Evolutionary conservation across 208 protist species (phyloP).

Genomic region (Wallacemonas collosoma): DNA sequence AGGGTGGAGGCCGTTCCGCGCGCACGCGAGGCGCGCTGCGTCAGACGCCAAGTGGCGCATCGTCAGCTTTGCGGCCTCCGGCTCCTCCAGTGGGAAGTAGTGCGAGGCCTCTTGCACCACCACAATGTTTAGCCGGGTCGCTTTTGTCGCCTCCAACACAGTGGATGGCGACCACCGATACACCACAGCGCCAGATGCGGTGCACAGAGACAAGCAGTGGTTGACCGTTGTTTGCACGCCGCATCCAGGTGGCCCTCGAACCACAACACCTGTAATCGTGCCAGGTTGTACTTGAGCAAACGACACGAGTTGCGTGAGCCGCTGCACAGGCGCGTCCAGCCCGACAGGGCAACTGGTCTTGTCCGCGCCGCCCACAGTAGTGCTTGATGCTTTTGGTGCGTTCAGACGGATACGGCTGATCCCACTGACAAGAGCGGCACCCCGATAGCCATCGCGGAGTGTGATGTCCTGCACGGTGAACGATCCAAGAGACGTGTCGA

Average conservation of each 20-base stretch:
- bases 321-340: slow-evolving; percentile 32
- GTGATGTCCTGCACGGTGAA: slow-evolving; percentile 57
- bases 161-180: slow-evolving; percentile 39
- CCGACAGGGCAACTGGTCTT: slow-evolving; percentile 27
- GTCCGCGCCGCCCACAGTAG: background rate
- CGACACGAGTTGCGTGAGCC: slow-evolving; percentile 30
- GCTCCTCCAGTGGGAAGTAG: slow-evolving; percentile 48
- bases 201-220: slow-evolving; percentile 25
- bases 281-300: slow-evolving; percentile 29
- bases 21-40: slow-evolving; percentile 23
- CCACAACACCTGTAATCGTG: slow-evolving; percentile 37
- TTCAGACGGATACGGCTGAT: slow-evolving; percentile 67
- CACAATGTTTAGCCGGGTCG: slow-evolving; percentile 27
- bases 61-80: slow-evolving; percentile 32
- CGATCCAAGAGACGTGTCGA: slow-evolving; percentile 34
- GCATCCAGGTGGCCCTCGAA: slow-evolving; percentile 55
- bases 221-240: slow-evolving; percentile 43
- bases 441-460: slow-evolving; percentile 50
- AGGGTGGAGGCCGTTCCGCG: slow-evolving; percentile 24
- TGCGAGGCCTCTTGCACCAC: slow-evolving; percentile 37
- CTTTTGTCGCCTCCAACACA: slow-evolving; percentile 19
- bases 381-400: background rate
- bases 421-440: slow-evolving; percentile 49
- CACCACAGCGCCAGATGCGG: slow-evolving; percentile 19
- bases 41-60: slow-evolving; percentile 34